These are phyloP conservation scores for Colletotrichum camelliae DNA, from an alignment of 2,329 filamentous ascomycete genomes.

Conservation along the genomic window DNA sequence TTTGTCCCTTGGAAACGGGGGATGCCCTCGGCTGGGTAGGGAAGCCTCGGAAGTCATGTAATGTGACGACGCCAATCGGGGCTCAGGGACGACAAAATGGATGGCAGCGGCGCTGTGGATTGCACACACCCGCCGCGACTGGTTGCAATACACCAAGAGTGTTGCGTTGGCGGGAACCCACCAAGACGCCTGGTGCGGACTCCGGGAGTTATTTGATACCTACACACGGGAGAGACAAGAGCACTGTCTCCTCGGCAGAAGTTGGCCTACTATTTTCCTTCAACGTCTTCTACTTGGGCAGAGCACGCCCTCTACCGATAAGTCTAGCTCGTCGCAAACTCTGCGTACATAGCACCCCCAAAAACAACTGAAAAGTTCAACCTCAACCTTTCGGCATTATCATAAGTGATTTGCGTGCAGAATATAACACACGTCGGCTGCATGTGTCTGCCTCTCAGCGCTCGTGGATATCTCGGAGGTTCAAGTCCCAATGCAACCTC, in stretches of 20 bases:
- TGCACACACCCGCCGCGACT: background rate
- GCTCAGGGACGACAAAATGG: background rate
- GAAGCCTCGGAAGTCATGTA: background rate
- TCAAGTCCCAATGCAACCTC: background rate
- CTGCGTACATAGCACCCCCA: background rate
- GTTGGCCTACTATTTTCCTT: background rate
- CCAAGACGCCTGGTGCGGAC: background rate
- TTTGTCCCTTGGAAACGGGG: background rate
- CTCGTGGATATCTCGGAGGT: background rate
- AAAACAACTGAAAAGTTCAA: background rate
- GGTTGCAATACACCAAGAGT: background rate
- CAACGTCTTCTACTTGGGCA: background rate
- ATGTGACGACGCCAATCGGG: background rate
- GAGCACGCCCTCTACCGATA: background rate
- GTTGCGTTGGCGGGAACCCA: background rate
- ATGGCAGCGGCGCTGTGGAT: background rate
- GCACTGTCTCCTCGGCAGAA: background rate
- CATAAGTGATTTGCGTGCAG: background rate
- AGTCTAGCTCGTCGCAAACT: background rate
- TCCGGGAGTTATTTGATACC: background rate
- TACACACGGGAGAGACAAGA: background rate
- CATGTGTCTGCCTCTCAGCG: background rate
- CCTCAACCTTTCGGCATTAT: background rate
- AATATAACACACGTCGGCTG: background rate
- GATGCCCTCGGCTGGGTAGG: background rate